A percentile compares a stretch with the other conserved stretches of the same genome.
Conservation (phyloP, 1,284 basidiomycete species). For the Mycena citricolor region DNA sequence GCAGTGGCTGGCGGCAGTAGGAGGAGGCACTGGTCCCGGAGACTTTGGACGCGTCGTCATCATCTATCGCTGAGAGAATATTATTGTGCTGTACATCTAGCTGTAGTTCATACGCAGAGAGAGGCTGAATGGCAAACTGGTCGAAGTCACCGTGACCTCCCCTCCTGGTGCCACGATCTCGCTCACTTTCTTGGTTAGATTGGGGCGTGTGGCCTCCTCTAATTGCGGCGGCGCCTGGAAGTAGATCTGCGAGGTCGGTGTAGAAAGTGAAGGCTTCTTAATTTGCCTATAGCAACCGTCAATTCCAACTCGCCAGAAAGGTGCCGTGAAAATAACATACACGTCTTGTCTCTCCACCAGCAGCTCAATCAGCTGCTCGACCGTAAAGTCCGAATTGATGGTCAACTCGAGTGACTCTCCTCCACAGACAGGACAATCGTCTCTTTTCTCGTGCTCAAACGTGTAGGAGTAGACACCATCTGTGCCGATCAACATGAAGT, state of each 20-base stretch:
- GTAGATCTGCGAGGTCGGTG: constrained; percentile 74
- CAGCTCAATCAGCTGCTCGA: constrained; percentile 85
- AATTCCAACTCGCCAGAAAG: constrained; percentile 1
- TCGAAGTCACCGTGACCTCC: constrained; percentile 86
- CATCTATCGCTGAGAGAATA: constrained; percentile 40
- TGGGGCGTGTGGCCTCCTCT: constrained; percentile 83
- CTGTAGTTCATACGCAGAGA: constrained; percentile 66
- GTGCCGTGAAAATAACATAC: constrained; percentile 50
- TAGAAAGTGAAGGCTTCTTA: constrained; percentile 86
- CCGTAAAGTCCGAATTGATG: constrained; percentile 69
- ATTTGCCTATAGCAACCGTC: constrained; percentile 68
- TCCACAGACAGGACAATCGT: constrained; percentile 97
- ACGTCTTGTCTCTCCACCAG: constrained; percentile 84
- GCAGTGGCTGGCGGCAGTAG: constrained; percentile 67
- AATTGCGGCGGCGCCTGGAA: constrained; percentile 91
- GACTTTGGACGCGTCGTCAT: constrained; percentile 47
- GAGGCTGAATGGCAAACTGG: constrained; percentile 84
- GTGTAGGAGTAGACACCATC: constrained; percentile 98
- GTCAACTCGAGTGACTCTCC: constrained; percentile 79
- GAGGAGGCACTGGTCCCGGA: constrained; percentile 47
- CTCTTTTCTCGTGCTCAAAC: constrained; percentile 91
- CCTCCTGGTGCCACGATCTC: constrained; percentile 79
- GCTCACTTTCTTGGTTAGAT: constrained; percentile 81
- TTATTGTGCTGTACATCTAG: constrained; percentile 2
- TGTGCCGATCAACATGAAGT: constrained; percentile 97